Evolutionary conservation across 108 stramenopile genomes (phyloP).

Genomic region (Fistulifera pelliculosa): DNA sequence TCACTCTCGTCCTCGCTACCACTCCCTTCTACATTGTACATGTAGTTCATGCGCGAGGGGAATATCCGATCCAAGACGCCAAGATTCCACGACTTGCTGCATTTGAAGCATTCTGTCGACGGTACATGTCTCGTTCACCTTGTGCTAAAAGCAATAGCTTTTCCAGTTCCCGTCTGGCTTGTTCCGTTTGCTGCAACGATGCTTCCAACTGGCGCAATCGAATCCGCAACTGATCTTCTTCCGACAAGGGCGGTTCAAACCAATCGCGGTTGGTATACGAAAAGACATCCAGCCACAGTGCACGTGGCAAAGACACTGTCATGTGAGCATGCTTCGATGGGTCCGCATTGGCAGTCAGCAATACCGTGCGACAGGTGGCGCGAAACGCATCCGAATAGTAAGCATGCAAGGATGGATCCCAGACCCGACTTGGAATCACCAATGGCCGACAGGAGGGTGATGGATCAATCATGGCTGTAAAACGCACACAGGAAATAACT

Average conservation of each 20-base stretch:
- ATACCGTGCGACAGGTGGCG: constrained; percentile 36
- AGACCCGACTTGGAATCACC: constrained; percentile 59
- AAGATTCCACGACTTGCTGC: constrained; percentile 41
- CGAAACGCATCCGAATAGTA: constrained; percentile 57
- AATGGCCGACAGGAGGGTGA: constrained; percentile 16
- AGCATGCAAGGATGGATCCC: constrained; percentile 50
- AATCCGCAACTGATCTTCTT: constrained; percentile 45
- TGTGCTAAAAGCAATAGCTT: constrained; percentile 10
- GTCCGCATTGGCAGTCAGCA: constrained; percentile 63
- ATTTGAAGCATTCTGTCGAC: constrained; percentile 34
- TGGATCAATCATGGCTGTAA: constrained; percentile 46
- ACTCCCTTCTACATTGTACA: too few relatives aligned
- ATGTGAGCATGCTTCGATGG: constrained; percentile 29
- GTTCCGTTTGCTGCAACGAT: constrained; percentile 35
- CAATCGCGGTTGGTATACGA: constrained; percentile 75
- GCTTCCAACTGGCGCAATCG: constrained; percentile 62
- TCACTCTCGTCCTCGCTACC: too few relatives aligned
- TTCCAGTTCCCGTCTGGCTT: constrained; percentile 39
- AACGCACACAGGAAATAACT: constrained; percentile 65
- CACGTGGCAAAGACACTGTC: constrained; percentile 38
- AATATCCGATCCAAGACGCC: too few relatives aligned
- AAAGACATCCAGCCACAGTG: constrained; percentile 72
- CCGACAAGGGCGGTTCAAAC: constrained; percentile 60
- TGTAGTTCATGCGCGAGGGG: too few relatives aligned
- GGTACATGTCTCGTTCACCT: constrained; percentile 15